Evolutionary conservation across 1,139 yeast genomes (phyloP).

Genomic region (Ogataea hybrid): DNA sequence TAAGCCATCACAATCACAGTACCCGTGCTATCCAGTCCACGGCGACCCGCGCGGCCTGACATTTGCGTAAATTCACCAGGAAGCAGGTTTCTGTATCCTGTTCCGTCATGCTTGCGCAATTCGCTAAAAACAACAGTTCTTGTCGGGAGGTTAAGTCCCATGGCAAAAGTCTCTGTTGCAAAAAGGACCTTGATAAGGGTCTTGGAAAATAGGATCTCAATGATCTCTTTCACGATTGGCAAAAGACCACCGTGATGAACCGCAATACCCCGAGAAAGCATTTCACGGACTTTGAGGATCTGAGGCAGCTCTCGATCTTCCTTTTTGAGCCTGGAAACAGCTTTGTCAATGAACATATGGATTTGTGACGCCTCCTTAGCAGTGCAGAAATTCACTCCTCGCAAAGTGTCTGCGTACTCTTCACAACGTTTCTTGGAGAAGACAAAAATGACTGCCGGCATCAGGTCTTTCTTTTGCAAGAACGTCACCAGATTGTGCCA

Average conservation of each 20-base stretch:
- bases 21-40: slow-evolving; percentile 92
- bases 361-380: slow-evolving; percentile 86
- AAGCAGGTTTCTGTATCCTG: slow-evolving; percentile 69
- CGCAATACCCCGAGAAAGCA: slow-evolving; percentile 88
- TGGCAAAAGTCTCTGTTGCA: slow-evolving; percentile 98
- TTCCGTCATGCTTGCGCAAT: slow-evolving; percentile 86
- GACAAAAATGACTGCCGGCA: slow-evolving; percentile 92
- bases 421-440: slow-evolving; percentile 93
- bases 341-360: slow-evolving; percentile 88
- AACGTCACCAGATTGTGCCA: slow-evolving; percentile 78
- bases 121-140: slow-evolving; percentile 93
- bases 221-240: slow-evolving; percentile 94
- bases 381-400: slow-evolving; percentile 74
- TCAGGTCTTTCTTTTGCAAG: slow-evolving; percentile 59
- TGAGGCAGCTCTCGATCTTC: slow-evolving; percentile 96
- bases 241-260: slow-evolving; percentile 96
- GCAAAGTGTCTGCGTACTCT: slow-evolving; percentile 80
- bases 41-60: slow-evolving; percentile 99
- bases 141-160: slow-evolving; percentile 98
- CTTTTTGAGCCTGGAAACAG: slow-evolving; percentile 80
- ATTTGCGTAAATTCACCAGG: slow-evolving; percentile 99
- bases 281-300: slow-evolving; percentile 73
- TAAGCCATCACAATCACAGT: slow-evolving; percentile 95
- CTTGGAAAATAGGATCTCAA: slow-evolving; percentile 86
- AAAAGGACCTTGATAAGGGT: slow-evolving; percentile 85